Percentiles rank a stretch among this genome's conserved stretches.
These are phyloP conservation scores for Boletus fagicola DNA, from an alignment of 768 basidiomycete genomes.

Conservation along the genomic window DNA sequence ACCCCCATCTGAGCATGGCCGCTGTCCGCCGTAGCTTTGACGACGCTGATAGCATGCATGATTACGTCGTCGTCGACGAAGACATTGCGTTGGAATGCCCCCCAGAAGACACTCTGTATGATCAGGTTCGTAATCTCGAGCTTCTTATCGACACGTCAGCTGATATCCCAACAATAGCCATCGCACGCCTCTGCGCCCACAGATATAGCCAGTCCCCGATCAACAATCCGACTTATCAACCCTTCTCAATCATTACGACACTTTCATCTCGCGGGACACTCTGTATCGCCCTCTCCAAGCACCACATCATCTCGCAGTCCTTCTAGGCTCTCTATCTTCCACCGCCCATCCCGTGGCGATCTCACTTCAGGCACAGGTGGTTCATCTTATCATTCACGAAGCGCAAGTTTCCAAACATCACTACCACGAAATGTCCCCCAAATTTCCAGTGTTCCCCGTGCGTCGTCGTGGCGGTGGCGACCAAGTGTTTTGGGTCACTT, in stretches of 20 bases:
- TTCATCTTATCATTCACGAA: conserved; percentile 43
- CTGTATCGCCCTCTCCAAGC: conserved; percentile 40
- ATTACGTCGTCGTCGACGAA: conserved; percentile 43
- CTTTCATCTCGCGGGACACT: conserved; percentile 42
- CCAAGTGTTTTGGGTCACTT: conserved; percentile 68
- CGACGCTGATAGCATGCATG: conserved; percentile 36
- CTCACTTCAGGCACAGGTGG: conserved; percentile 28
- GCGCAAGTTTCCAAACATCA: conserved; percentile 49
- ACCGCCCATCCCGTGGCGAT: conserved; percentile 31
- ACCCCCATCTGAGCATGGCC: conserved; percentile 35
- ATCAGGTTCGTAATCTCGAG: conserved; percentile 28
- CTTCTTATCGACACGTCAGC: conserved; percentile 23
- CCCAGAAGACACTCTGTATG: conserved; percentile 11
- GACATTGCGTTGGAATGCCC: conserved; percentile 29
- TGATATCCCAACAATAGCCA: conserved; percentile 23
- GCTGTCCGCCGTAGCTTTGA: conserved; percentile 30
- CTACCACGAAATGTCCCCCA: conserved; percentile 21
- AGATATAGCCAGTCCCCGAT: conserved; percentile 31
- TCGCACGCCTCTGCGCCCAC: conserved; percentile 21
- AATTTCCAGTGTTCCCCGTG: conserved; percentile 8
- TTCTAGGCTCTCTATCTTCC: conserved; percentile 46
- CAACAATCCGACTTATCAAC: conserved; percentile 36
- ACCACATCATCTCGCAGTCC: conserved; percentile 35
- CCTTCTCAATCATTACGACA: conserved; percentile 42
- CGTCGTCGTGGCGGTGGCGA: conserved; percentile 49